Evolutionary conservation across 176 grass and related monocot genomes (phyloP), one percentile per base, ranked within the genome.

Genomic region (Bonia amplexicaulis): DNA sequence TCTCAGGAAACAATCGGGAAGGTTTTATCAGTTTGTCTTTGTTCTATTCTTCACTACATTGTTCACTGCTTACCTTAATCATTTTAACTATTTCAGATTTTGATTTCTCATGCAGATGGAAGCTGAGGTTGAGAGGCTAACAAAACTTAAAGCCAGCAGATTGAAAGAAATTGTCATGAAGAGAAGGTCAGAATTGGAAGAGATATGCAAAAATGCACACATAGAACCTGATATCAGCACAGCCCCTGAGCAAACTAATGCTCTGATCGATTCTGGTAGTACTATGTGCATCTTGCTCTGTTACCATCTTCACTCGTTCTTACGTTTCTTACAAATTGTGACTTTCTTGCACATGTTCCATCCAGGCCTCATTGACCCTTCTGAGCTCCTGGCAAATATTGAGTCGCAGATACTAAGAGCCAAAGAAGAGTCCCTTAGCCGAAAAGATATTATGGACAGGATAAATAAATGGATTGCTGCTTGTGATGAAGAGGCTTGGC

Each of bases 391-490:
- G 42, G 93, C 81, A 40, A 99, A 92, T 79, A 91, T 99, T 7
- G 97, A 99, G 42, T 83, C 90, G 67, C 89, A 94, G 60, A 99
- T 99, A 92, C 44, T 89, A 78, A 94, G 90, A 85, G 89, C 86
- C 47, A 96, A 87, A 89, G 93, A 99, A 90, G 91, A 96, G 82
- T 87, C 90, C 44, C 67, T 92, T 77, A 96, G 92, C 72, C 87
- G 92, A 83, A 94, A 94, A 91, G 97, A 99, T 65, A 99, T 99
- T 77, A 96, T 92, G 88, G 93, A 96, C 55, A 90, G 92, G 68
- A 96, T 96, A 89, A 91, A 89, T 66, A 99, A 94, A 90, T 99
- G 93, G 93, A 89, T 94, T 77, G 86, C 90, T 66, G 93, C 97
- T 70, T 99, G 92, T 80, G 93, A 94, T 82, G 93, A 96, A 90